Base-by-base conservation (phyloP, 1,284 basidiomycete species). In the Ceratobasidium papillatum region DNA sequence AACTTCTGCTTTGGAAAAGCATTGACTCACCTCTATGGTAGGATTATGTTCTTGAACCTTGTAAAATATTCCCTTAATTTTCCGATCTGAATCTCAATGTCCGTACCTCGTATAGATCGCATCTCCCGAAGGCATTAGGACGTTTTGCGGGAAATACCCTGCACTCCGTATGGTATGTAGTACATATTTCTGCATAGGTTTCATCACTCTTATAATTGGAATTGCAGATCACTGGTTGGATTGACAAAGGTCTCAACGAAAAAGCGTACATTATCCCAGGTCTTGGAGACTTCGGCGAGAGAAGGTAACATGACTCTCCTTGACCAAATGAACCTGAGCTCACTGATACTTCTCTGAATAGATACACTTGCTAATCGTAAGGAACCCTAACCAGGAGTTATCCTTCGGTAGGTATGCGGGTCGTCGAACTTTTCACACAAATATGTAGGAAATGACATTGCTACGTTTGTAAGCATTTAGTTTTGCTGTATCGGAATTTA, bases 11-110 rank as follows among this genome's bases (percentile, higher is more conserved):
- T 4, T 12, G 1, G 2, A 17, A 12, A 54, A 25, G 9, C 38
- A 32, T 19, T n/a, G 22, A 7, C 34, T 74, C 75, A 78, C 62
- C 72, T 89, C 89, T 14, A 91, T 92, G 82, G 95, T 76, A 89
- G 94, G 74, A 99, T 99, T 79, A 92, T 99, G 78, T 99, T 99
- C 84, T 89, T 99, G 78, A 99, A 99, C 82, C 84, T 99, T 81
- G 95, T 97, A 19, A 14, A 19, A n/a, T 38, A 47, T 5, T 9
- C 32, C 17, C 27, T 19, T 11, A 25, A 34, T 5, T 19, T 73
- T 25, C 7, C 22, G 25, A 12, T 54, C 45, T 22, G 11, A 14
- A 12, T 38, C 45, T 34, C 11, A 41, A 45, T 36, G 41, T 76
- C n/a, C 76, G 54, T 12, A 11, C 19, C 32, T 38, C 27, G 3